Evolutionary conservation across 1,284 basidiomycete genomes (phyloP), one percentile per base, ranked within the genome.

Genomic region (Boletus smithii): DNA sequence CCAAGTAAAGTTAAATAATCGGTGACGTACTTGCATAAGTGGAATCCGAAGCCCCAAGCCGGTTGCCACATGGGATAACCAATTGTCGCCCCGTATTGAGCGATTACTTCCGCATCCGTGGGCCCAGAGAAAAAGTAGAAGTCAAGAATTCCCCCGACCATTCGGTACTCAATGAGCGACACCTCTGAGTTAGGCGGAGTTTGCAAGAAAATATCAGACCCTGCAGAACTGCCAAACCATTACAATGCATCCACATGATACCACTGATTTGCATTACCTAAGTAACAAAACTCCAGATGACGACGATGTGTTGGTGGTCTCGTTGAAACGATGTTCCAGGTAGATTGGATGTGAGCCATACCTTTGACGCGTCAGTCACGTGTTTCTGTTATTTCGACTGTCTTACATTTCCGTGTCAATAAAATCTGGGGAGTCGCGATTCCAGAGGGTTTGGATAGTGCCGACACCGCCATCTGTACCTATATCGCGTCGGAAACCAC

Each of bases 311-410:
- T 72, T 70, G 1, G 76, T 75, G 1, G 65, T 66, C 23, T 69
- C 57, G 43, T 81, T 70, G 62, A 74, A 80, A 7, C 83, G 74
- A 53, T 85, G 81, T 55, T 87, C 83, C 38, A 85, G 53, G 59
- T 86, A 87, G 27, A 86, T 66, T 0, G 83, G 77, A 60, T 89
- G 85, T 14, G 79, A 74, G 14, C 88, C 85, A 63, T 89, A 91
- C 48, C 55, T 63, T 56, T 20, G 31, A 23, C 29, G 35, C 18
- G 46, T 57, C 46, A 51, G 59, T 37, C 34, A 42, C 13, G 4
- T 16, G 7, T 33, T 0, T 5, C 8, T 9, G 14, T 3, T 5
- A 36, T n/a, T 27, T 16, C 35, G 18, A 10, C 3, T 29, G 16
- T 66, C 78, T 50, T 55, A 82, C 81, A 82, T 62, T 50, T 85